A percentile compares a stretch with the other conserved stretches of the same genome.
phyloP scores from a whole-genome alignment of 2,329 filamentous ascomycete genomes.

The Monilinia polystroma region DNA sequence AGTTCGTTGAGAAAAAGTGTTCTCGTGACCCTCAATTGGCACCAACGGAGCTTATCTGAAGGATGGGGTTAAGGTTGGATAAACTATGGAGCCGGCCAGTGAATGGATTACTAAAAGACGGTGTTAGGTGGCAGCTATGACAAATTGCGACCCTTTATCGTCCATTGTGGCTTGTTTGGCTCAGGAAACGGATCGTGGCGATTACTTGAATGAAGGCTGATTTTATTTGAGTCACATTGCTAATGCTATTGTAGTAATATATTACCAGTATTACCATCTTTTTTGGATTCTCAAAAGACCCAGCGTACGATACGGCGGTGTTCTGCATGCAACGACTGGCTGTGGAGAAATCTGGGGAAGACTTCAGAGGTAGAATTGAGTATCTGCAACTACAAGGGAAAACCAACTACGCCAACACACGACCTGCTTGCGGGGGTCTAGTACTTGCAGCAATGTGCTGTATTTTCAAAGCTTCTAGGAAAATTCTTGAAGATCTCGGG shows the following conservation, averaged over 20 bases:
- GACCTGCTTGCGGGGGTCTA: slow-evolving; percentile 5
- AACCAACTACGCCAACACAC: neutral
- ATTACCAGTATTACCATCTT: neutral
- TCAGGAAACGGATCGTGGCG: neutral
- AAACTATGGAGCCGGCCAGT: neutral
- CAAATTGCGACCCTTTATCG: neutral
- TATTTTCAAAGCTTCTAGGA: neutral
- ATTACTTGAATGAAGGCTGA: neutral
- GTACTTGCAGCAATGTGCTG: too few relatives aligned
- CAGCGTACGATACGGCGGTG: neutral
- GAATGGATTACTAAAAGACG: neutral
- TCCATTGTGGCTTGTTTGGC: neutral
- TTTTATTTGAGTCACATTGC: neutral
- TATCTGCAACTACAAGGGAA: neutral
- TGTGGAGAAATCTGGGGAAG: slow-evolving; percentile 16
- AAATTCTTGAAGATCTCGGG: neutral
- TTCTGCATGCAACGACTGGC: neutral
- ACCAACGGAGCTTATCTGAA: slow-evolving; percentile 1
- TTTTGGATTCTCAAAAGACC: neutral
- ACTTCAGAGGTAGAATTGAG: neutral
- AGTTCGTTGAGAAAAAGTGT: neutral
- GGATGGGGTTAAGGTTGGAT: neutral
- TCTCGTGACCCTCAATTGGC: neutral
- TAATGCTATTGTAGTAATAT: too few relatives aligned
- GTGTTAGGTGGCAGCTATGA: slow-evolving; percentile 2